Percentiles rank a stretch among this genome's conserved stretches.
Conservation (phyloP, 1,284 basidiomycete genomes). For the Cystobasidium slooffiae region DNA sequence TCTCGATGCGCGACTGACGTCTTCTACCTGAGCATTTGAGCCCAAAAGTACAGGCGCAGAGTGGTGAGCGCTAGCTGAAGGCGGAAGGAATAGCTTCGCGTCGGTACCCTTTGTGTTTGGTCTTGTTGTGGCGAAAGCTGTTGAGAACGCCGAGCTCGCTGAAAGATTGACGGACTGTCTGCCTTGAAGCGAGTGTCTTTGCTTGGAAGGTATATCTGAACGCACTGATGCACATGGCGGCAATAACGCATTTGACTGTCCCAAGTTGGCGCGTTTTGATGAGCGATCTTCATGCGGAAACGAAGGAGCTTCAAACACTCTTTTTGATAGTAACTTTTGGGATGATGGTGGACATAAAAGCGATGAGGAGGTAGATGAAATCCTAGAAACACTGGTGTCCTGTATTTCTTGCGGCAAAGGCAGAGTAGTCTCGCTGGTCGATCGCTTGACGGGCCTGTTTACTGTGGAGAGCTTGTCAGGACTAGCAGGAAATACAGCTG, state of each 20-base stretch:
- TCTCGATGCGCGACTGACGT: not conserved
- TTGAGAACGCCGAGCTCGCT: not conserved
- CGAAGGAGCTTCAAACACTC: not conserved
- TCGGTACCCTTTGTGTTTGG: not conserved
- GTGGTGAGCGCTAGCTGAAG: not conserved
- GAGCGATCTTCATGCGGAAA: not conserved
- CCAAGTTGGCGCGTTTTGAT: conserved; percentile 1
- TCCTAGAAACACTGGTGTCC: not conserved
- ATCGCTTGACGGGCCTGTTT: conserved; percentile 19
- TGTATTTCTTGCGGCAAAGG: not conserved
- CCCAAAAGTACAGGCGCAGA: too few relatives aligned
- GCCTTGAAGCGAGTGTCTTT: not conserved
- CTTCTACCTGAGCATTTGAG: too few relatives aligned
- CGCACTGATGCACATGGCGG: too few relatives aligned
- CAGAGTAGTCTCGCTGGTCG: not conserved
- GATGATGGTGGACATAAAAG: not conserved
- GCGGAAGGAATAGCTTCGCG: not conserved
- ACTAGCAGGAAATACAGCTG: not conserved
- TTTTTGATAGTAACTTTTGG: not conserved
- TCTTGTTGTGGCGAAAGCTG: not conserved
- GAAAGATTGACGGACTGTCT: not conserved
- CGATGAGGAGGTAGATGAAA: not conserved
- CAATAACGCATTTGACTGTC: not conserved
- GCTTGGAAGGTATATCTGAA: too few relatives aligned
- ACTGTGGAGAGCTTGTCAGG: not conserved